Evolutionary conservation across 768 basidiomycete genomes (phyloP).

Genomic region (Pleurotus eryngii): DNA sequence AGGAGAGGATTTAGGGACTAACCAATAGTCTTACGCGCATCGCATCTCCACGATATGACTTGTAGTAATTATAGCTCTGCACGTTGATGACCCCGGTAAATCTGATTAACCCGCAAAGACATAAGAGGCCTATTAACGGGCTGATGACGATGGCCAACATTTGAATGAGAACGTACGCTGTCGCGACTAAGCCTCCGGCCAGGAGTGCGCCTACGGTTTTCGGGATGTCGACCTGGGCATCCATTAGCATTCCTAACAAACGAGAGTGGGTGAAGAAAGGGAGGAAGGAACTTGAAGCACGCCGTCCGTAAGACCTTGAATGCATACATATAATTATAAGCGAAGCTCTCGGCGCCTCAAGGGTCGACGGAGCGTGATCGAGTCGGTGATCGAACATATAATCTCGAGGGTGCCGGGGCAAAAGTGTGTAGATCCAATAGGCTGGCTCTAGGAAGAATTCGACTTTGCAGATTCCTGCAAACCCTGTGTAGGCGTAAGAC

Average conservation of each 20-base stretch:
- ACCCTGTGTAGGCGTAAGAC: too few relatives aligned
- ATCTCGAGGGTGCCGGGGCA: not conserved
- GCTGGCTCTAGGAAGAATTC: too few relatives aligned
- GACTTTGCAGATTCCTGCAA: too few relatives aligned
- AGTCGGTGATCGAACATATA: not conserved
- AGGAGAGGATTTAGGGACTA: constrained; percentile 7
- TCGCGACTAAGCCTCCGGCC: constrained; percentile 36
- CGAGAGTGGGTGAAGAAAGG: not conserved
- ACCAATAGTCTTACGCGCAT: constrained; percentile 30
- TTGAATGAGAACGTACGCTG: constrained; percentile 23
- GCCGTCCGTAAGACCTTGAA: not conserved
- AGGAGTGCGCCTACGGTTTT: constrained; percentile 39
- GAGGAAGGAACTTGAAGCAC: not conserved
- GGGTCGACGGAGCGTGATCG: not conserved
- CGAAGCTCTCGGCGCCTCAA: not conserved
- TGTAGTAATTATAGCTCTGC: constrained; percentile 39
- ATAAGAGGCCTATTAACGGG: not conserved
- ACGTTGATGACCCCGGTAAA: constrained; percentile 39
- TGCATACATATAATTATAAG: not conserved
- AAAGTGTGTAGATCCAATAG: too few relatives aligned
- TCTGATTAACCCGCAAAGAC: constrained; percentile 15
- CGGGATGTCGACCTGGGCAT: constrained; percentile 18
- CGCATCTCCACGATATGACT: constrained; percentile 31
- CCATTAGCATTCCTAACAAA: constrained; percentile 4
- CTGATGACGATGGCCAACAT: not conserved